Base-by-base conservation (phyloP, 345 rosid species). In the Gossypium australe region DNA sequence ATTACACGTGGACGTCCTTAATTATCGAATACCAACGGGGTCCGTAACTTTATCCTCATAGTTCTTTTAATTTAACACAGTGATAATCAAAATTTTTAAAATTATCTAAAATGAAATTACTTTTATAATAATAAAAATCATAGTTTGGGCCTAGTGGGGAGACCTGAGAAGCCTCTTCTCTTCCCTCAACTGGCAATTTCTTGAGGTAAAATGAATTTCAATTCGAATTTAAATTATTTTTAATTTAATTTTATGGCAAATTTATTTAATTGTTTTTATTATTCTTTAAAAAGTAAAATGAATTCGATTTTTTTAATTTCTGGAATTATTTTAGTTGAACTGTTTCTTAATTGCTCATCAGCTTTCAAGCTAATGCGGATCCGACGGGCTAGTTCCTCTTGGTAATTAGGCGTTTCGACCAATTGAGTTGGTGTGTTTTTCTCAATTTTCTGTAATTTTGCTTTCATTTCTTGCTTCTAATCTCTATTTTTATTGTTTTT, bases 381-480 rank as follows among this genome's bases (percentile, higher is more conserved):
- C 53, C 18, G n/a, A 29, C 49, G 45, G 41, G 47, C 27, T 70
- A 52, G 13, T 70, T 27, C 48, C 29, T 69, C 3, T 70, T 29
- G 16, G 27, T 70, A 52, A 17, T 51, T 29, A 52, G 29, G 45
- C 52, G 5, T 52, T 52, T 52, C 73, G 17, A 51, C 2, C 59
- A 29, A 10, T 52, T 52, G 60, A 29, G 51, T 27, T 51, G 73
- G 73, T 70, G 34, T 38, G 29, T 51, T 63, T 62, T 22, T 52
- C 72, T 70, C 20, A n/a, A 7, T 65, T 64, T 63, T 72, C 8
- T 57, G 34, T 27, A 69, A 69, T 76, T 78, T 44, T 13, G 47
- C 18, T 66, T 47, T 13, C 55, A 24, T 11, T 45, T 49, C 1
- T 18, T 41, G 25, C 24, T 38, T 59, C 67, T 14, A 53, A 7